Conservation (phyloP, 2,329 filamentous ascomycete genomes). For the Phialophora tarda region DNA sequence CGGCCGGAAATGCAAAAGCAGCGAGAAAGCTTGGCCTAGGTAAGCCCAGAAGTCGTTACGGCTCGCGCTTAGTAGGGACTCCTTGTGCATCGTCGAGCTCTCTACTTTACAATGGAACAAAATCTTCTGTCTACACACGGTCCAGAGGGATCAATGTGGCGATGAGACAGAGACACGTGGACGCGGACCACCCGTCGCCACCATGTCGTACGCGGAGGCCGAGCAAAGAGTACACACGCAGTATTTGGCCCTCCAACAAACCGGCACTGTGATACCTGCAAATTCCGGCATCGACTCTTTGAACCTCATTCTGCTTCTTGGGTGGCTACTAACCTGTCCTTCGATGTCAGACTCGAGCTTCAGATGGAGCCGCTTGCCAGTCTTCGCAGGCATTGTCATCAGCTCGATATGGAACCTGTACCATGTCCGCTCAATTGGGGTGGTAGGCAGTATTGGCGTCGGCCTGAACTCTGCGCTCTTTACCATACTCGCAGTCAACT, state of each 20-base stretch:
- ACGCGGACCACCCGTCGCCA: neutral
- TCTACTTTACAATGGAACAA: neutral
- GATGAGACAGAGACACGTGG: neutral
- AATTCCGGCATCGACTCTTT: conserved; percentile 5
- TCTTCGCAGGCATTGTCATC: conserved; percentile 7
- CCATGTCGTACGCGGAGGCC: conserved; percentile 8
- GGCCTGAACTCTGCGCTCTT: conserved; percentile 9
- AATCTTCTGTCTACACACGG: neutral
- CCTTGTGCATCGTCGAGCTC: neutral
- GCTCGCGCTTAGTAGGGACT: neutral
- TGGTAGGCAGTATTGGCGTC: conserved; percentile 12
- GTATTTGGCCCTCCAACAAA: neutral
- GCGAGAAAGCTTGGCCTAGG: conserved; percentile 7
- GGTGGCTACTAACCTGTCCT: conserved; percentile 3
- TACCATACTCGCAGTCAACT: conserved; percentile 10
- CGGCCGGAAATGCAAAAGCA: conserved; percentile 1
- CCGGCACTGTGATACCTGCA: conserved; percentile 5
- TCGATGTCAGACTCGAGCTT: conserved; percentile 5
- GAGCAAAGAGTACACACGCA: conserved; percentile 3
- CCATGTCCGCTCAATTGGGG: conserved; percentile 7
- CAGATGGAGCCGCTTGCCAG: neutral
- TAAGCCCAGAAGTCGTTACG: neutral
- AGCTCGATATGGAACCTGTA: conserved; percentile 9
- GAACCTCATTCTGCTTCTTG: conserved; percentile 13
- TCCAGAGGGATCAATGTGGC: neutral